Conservation (phyloP, 164 flowering plant genomes). For the Hamamelis virginiana region DNA sequence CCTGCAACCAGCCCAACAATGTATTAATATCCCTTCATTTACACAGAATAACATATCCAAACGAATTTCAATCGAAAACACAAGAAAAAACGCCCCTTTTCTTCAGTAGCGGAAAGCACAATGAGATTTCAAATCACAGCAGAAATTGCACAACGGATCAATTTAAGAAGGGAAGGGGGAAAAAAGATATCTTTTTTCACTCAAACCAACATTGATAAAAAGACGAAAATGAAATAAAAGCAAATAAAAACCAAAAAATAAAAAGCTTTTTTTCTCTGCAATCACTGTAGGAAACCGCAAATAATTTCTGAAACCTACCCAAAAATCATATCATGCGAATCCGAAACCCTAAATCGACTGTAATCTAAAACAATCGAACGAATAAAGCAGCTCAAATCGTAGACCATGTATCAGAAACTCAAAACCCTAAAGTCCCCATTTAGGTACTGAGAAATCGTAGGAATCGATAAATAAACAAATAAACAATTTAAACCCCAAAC, state of each 20-base stretch:
- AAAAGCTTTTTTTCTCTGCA: too few relatives aligned
- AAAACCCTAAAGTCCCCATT: not conserved
- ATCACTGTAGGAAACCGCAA: too few relatives aligned
- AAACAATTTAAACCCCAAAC: not conserved
- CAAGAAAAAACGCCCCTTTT: not conserved
- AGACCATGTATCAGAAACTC: not conserved
- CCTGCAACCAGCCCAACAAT: conserved; percentile 24
- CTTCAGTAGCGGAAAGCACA: too few relatives aligned
- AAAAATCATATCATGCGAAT: not conserved
- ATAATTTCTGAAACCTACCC: not conserved
- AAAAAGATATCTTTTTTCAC: not conserved
- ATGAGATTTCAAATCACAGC: not conserved
- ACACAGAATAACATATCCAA: not conserved
- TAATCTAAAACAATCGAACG: too few relatives aligned
- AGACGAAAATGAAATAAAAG: too few relatives aligned
- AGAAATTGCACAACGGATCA: not conserved
- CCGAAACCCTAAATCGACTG: not conserved
- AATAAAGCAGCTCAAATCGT: not conserved
- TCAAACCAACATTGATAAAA: not conserved
- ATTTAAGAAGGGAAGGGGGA: not conserved
- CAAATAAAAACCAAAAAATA: too few relatives aligned
- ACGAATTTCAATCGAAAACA: not conserved
- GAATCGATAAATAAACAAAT: not conserved
- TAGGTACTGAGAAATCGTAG: not conserved
- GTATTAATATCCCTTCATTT: not conserved